Evolutionary conservation across 148 eudicot genomes (phyloP).

Genomic region (Bassia scoparia): DNA sequence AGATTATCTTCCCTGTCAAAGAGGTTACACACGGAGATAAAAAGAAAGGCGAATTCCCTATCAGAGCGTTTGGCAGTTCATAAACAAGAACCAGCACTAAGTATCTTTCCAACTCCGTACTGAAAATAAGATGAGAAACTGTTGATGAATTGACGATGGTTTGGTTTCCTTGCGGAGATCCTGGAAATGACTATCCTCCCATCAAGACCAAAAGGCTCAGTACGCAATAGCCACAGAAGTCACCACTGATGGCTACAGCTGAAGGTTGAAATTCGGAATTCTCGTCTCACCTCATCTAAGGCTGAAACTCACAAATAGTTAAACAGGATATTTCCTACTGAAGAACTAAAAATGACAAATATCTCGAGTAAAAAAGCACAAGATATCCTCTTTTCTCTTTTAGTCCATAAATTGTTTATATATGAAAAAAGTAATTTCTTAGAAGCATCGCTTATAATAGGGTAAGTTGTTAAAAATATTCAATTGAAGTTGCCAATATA

Average conservation of each 20-base stretch:
- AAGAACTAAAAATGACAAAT: background rate
- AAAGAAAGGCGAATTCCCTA: conserved; percentile 35
- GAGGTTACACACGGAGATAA: background rate
- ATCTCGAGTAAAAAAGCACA: background rate
- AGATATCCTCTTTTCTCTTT: background rate
- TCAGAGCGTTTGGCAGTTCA: conserved; percentile 46
- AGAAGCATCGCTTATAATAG: background rate
- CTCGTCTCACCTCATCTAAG: conserved; percentile 24
- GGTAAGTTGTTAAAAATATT: background rate
- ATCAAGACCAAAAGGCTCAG: conserved; percentile 84
- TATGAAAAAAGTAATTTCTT: background rate
- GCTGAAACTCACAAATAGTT: conserved; percentile 33
- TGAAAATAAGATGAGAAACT: conserved; percentile 60
- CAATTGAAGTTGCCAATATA: background rate
- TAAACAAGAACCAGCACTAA: conserved; percentile 40
- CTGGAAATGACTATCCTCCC: conserved; percentile 68
- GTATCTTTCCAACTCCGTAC: conserved; percentile 58
- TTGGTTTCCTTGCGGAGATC: conserved; percentile 41
- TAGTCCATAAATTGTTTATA: too few species aligned
- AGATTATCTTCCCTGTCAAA: background rate
- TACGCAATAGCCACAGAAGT: conserved; percentile 87
- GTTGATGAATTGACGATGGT: conserved; percentile 42
- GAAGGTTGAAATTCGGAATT: conserved; percentile 76
- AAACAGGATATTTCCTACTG: background rate
- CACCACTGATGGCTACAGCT: conserved; percentile 84